Evolutionary conservation across 768 basidiomycete species (phyloP).

Genomic region (Russula sp.): DNA sequence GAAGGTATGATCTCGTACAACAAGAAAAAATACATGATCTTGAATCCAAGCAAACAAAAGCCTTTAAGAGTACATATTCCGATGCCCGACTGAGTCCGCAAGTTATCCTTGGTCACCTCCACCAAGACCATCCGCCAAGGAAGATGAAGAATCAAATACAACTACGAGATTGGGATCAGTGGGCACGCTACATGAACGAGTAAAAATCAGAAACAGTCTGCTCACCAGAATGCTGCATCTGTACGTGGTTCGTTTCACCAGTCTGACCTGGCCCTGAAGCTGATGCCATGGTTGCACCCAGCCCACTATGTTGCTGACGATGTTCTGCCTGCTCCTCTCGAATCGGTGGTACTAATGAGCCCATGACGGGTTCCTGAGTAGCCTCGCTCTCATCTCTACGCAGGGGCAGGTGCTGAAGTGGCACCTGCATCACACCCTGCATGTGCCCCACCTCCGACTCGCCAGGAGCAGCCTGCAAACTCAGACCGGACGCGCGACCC

Average conservation of each 20-base stretch:
- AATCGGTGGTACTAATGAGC: constrained; percentile 34
- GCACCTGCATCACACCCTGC: constrained; percentile 27
- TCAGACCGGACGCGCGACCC: constrained; percentile 39
- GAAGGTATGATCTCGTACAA: constrained; percentile 6
- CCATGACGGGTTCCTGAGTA: constrained; percentile 34
- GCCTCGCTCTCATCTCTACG: constrained; percentile 28
- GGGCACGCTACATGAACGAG: not conserved
- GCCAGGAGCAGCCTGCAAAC: constrained; percentile 24
- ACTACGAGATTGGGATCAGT: constrained; percentile 15
- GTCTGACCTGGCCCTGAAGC: constrained; percentile 21
- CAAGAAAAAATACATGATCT: constrained; percentile 14
- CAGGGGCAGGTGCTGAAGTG: constrained; percentile 22
- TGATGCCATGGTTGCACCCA: constrained; percentile 17
- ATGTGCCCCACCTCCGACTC: constrained; percentile 23
- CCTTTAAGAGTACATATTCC: not conserved
- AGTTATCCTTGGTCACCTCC: constrained; percentile 24
- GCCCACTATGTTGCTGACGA: constrained; percentile 13
- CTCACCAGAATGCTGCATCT: constrained; percentile 27
- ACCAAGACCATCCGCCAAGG: constrained; percentile 28
- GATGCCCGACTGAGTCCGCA: not conserved
- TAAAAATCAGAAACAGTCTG: not conserved
- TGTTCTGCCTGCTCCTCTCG: constrained; percentile 29
- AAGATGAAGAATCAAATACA: constrained; percentile 27
- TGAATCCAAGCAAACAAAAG: not conserved
- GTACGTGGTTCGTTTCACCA: constrained; percentile 23